Conservation (phyloP, 106 monocot genomes). For the Allium fistulosum region DNA sequence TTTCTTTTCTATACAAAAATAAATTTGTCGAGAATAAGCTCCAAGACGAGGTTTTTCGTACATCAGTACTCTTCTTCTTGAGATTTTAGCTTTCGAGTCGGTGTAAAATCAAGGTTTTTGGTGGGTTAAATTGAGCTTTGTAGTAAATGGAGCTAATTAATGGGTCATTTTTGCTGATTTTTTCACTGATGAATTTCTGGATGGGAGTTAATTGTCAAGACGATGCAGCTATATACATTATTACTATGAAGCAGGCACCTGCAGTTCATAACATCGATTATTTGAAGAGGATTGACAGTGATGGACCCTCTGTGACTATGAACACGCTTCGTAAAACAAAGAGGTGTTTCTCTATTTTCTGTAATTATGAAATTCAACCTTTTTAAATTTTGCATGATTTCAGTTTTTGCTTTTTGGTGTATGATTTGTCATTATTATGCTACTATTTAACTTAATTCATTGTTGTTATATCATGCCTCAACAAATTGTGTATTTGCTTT, state of each 20-base stretch:
- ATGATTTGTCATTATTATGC: too few relatives aligned
- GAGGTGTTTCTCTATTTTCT: slow-evolving; percentile 4
- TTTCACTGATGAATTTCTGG: slow-evolving; percentile 24
- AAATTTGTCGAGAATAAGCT: neutral
- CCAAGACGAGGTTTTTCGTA: neutral
- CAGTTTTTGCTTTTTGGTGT: too few relatives aligned
- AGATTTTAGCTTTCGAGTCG: neutral
- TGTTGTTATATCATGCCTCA: too few relatives aligned
- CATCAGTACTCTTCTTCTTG: neutral
- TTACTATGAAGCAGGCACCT: slow-evolving; percentile 84
- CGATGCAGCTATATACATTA: slow-evolving; percentile 70
- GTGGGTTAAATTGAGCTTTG: slow-evolving; percentile 1
- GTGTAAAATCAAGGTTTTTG: neutral
- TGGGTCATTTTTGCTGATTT: slow-evolving; percentile 10
- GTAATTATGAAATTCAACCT: too few relatives aligned
- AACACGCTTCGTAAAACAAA: slow-evolving; percentile 59
- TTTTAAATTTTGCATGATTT: too few relatives aligned
- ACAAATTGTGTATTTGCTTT: neutral
- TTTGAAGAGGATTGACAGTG: slow-evolving; percentile 32
- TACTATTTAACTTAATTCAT: too few relatives aligned
- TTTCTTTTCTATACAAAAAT: too few relatives aligned
- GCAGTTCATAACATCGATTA: slow-evolving; percentile 35
- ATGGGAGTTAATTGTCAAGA: slow-evolving; percentile 31
- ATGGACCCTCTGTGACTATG: slow-evolving; percentile 25
- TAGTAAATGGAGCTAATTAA: slow-evolving; percentile 20